Conservation (phyloP, 805 yeast species). For the Barnettozyma sp. region DNA sequence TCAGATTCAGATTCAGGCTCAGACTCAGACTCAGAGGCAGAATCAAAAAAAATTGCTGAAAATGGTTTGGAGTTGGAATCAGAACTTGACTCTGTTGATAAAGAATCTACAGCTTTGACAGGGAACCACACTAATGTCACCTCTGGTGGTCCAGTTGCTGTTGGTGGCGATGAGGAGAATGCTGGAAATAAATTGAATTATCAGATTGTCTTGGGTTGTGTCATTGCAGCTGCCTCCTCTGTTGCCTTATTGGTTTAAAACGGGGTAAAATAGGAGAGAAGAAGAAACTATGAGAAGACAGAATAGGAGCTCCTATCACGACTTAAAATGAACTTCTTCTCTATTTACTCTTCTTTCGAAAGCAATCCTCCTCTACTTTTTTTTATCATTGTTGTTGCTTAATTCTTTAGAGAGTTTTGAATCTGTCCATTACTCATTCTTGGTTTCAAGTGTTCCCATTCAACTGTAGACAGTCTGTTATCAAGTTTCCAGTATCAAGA, state of each 20-base stretch:
- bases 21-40: conserved; percentile 3
- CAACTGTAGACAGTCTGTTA: too few relatives aligned
- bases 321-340: too few relatives aligned
- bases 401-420: neutral
- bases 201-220: conserved; percentile 2
- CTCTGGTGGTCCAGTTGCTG: too few relatives aligned
- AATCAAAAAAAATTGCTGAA: conserved; percentile 7
- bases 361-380: too few relatives aligned
- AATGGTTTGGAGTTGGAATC: neutral
- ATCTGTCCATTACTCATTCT: too few relatives aligned
- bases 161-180: conserved; percentile 9
- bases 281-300: too few relatives aligned
- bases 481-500: too few relatives aligned
- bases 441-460: too few relatives aligned
- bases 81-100: neutral
- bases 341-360: too few relatives aligned
- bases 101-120: neutral
- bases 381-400: neutral
- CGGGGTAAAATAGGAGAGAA: too few relatives aligned
- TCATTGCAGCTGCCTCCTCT: conserved; percentile 6
- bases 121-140: conserved; percentile 7
- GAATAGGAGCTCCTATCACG: too few relatives aligned
- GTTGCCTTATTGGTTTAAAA: conserved; percentile 10
- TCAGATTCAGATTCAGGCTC: conserved; percentile 6
- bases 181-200: conserved; percentile 2